These are phyloP conservation scores for Macrophomina tecta DNA, from an alignment of 2,329 filamentous ascomycete genomes.

Conservation along the genomic window DNA sequence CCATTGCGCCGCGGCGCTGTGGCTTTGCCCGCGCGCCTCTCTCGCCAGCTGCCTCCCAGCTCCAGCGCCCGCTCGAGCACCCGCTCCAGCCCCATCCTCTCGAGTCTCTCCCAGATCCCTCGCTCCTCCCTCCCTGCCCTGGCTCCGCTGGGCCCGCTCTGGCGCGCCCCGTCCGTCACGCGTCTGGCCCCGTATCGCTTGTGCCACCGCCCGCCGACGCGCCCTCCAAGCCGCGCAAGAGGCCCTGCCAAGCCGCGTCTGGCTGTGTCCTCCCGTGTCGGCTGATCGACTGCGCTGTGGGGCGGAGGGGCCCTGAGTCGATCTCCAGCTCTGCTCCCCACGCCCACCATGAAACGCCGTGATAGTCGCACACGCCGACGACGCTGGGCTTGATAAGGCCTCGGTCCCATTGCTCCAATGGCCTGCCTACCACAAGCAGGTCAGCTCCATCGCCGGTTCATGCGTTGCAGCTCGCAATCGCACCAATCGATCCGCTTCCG, in stretches of 20 bases:
- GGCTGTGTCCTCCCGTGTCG: constrained; percentile 6
- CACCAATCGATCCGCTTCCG: not conserved
- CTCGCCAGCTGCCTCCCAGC: not conserved
- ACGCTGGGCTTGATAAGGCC: constrained; percentile 19
- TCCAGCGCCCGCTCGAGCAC: not conserved
- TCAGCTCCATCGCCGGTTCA: constrained; percentile 19
- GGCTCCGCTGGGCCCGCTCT: not conserved
- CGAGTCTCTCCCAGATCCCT: not conserved
- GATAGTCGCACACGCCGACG: constrained; percentile 1
- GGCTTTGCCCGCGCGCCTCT: constrained; percentile 9
- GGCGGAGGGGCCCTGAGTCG: not conserved
- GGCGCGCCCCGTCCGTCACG: constrained; percentile 8
- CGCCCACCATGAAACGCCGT: constrained; percentile 22
- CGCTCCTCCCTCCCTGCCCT: not conserved
- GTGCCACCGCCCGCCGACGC: constrained; percentile 12
- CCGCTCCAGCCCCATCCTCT: not conserved
- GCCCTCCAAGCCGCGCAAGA: constrained; percentile 8
- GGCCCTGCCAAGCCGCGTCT: constrained; percentile 26
- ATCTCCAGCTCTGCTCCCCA: not conserved
- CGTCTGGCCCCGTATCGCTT: constrained; percentile 15
- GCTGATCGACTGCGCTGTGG: constrained; percentile 20
- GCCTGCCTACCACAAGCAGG: not conserved
- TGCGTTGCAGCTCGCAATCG: constrained; percentile 17
- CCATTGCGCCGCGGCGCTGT: not conserved
- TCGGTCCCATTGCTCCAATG: constrained; percentile 21